Evolutionary conservation across 2,329 filamentous ascomycete species (phyloP), one percentile per base, ranked within the genome.

Genomic region (Alternaria sp.): DNA sequence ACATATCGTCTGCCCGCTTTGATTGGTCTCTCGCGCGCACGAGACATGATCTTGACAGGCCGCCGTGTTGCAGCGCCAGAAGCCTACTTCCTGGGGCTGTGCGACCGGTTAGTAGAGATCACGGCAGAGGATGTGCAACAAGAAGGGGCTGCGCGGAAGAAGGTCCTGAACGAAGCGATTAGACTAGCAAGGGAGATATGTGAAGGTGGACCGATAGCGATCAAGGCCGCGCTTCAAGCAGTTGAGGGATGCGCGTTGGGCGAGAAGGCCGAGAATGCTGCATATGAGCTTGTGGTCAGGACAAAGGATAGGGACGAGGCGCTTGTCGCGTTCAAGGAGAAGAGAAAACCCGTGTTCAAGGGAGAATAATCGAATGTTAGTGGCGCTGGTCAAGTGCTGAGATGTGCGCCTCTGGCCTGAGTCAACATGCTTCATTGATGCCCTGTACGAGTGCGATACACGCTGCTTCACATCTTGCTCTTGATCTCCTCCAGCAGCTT

Each of bases 231-330:
- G 4, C 83, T 98, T 76, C 86, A 89, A 79, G 95, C 95, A 1
- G 91, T 98, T 2, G 86, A 87, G 57, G 88, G 86, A 79, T 93
- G 78, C 82, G 86, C 83, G 66, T 74, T 81, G 68, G 87, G 86
- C 5, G 91, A 96, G 81, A 87, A 88, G 74, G 87, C 90, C n/a
- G 96, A 97, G 83, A 95, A 93, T 79, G 86, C 87, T 71, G 93
- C 94, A 82, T 98, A 98, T 79, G 88, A 93, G 74, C 85, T 90
- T 25, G 93, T 98, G 5, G 86, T 97, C 15, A 87, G 86, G 65
- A 97, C 93, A 0, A 90, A 94, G 77, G 96, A 99, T 83, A 86
- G 94, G 63, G 85, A 93, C 73, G 96, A 98, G 85, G 96, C 96
- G 36, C 83, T 99, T 67, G 87, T 83, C 79, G 96, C 96, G 0